Evolutionary conservation across 139 green algal species (phyloP).

Genomic region (Chlorella ohadii): DNA sequence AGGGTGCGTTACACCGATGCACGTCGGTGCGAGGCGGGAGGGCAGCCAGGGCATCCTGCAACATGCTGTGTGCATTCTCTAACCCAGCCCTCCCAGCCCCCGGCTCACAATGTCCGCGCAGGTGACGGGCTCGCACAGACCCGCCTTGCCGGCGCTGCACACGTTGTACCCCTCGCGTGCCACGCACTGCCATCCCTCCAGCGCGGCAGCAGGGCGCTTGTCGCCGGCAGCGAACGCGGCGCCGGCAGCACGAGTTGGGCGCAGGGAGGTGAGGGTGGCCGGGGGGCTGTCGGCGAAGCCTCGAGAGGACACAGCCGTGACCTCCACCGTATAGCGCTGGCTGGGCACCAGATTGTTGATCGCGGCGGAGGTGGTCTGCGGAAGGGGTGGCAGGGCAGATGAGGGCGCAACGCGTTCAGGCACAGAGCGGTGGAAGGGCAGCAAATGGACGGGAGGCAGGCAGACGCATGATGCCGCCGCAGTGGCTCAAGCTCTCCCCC

Average conservation of each 20-base stretch:
- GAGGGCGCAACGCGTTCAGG: too few relatives aligned
- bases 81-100: too few relatives aligned
- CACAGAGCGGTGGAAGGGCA: too few relatives aligned
- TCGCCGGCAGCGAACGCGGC: neutral
- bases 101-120: neutral
- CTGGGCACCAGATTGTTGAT: neutral
- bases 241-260: neutral
- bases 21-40: too few relatives aligned
- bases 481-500: too few relatives aligned
- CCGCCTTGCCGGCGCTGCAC: neutral
- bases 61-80: too few relatives aligned
- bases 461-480: too few relatives aligned
- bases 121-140: neutral
- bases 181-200: conserved; percentile 1
- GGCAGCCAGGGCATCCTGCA: too few relatives aligned
- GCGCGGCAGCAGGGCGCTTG: neutral
- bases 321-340: neutral
- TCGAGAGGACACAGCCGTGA: neutral
- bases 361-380: neutral
- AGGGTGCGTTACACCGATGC: too few relatives aligned
- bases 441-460: too few relatives aligned
- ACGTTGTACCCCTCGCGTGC: neutral
- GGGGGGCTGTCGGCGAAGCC: neutral
- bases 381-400: neutral
- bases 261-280: neutral